Base-by-base conservation (phyloP, 2,329 filamentous ascomycete genomes). In the Arthrocladium fulminans region DNA sequence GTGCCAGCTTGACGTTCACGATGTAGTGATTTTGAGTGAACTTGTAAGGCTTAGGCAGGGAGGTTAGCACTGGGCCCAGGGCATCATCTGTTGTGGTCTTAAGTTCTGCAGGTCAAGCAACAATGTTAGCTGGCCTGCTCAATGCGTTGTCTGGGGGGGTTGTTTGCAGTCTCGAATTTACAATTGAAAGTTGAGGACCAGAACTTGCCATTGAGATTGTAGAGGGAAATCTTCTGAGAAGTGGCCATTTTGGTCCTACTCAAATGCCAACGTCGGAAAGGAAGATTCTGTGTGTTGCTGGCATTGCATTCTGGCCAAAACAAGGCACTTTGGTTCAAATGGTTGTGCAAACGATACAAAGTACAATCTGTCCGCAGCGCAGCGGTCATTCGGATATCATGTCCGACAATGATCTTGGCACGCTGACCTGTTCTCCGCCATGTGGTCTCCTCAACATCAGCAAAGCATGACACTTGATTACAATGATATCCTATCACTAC, bases 21-120 rank as follows among this genome's bases (percentile, higher is more conserved):
- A 92, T 81, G 50, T 69, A 76, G 70, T 97, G 84, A 55, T 85
- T 82, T 68, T 94, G 88, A 54, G 72, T 77, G 74, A 96, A 96
- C 57, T 63, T 62, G 55, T 68, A 69, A 17, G 67, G 67, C 17
- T 65, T 61, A 76, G 82, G 65, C n/a, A 97, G 81, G 25, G 81
- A 86, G 68, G 87, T 90, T 54, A 98, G 81, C 73, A 97, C 97
- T 70, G 92, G 88, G 51, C 86, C 81, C 51, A 98, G 83, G 49
- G 89, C 88, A 70, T 98, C 92, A 71, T 98, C 92, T 57, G 86
- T 88, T 32, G 89, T 94, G 72, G 92, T 94, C 70, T 97, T 97
- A 55, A 98, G 83, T 65, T 97, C 92, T 94, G 64, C 12, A 35
- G 47, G 24, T 39, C 24, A n/a, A n/a, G n/a, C 49, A 19, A 24